Percentiles rank a stretch among this genome's conserved stretches.
phyloP scores from a whole-genome alignment of 2,329 filamentous ascomycete species.

The Talaromyces sp. region DNA sequence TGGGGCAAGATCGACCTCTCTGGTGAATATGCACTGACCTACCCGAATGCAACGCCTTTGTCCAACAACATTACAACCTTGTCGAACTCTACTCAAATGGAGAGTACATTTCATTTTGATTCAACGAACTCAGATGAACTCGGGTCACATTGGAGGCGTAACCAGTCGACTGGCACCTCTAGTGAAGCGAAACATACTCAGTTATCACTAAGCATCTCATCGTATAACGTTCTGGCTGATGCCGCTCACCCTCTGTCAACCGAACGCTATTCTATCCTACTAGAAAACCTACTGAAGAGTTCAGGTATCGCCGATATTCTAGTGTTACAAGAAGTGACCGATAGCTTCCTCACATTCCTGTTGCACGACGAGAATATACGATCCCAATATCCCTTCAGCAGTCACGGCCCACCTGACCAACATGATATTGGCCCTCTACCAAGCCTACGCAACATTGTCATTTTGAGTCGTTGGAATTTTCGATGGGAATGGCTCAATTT shows the following conservation, averaged over 20 bases:
- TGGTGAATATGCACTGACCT: not conserved
- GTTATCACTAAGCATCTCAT: not conserved
- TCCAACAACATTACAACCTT: not conserved
- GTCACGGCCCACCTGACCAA: conserved; percentile 56
- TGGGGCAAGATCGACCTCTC: not conserved
- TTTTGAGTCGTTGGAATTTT: conserved; percentile 57
- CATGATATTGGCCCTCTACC: conserved; percentile 54
- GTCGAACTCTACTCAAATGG: too few relatives aligned
- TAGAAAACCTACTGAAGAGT: conserved; percentile 31
- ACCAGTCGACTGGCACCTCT: not conserved
- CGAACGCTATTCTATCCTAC: not conserved
- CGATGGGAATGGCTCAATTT: conserved; percentile 56
- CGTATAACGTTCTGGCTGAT: not conserved
- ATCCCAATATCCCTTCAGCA: conserved; percentile 53
- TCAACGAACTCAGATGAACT: not conserved
- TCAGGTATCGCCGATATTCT: conserved; percentile 37
- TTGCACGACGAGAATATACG: conserved; percentile 48
- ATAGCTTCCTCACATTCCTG: conserved; percentile 58
- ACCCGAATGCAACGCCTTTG: not conserved
- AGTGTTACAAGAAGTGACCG: conserved; percentile 61
- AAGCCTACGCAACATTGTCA: conserved; percentile 59
- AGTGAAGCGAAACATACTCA: not conserved
- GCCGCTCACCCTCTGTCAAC: not conserved
- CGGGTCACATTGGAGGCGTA: not conserved
- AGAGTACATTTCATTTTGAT: not conserved